Evolutionary conservation across 1,139 yeast species (phyloP), one percentile per base, ranked within the genome.

Genomic region (Candida sp.): DNA sequence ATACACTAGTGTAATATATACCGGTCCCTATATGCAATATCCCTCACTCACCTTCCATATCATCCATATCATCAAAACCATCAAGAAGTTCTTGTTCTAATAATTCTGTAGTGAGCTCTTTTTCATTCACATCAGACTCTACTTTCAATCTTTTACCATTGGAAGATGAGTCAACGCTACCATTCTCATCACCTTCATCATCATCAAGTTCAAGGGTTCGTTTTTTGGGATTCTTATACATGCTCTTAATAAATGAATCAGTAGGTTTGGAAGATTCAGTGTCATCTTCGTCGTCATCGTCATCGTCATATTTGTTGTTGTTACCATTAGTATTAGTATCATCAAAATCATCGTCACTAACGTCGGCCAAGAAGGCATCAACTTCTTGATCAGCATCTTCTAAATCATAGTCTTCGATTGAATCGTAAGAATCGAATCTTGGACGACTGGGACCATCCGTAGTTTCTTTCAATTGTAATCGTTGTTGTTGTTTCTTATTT

Each of bases 371-470:
- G 55, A 81, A 81, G 46, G 79, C 84, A 45, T 78, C 82, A 43
- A 81, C 80, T 52, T 81, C 86, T 46, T 76, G 78, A 48, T 76
- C 77, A 22, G 82, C 79, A 33, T 77, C 82, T 39, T 73, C 79
- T 61, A 80, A 74, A 48, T 79, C 75, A 49, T 71, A 72, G 39
- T 65, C 73, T 44, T 68, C 73, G 36, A 69, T 53, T 1, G 69
- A 56, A 3, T 62, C 57, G 5, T 63, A 49, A 0, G 68, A 60
- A 41, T 73, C 60, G 54, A 56, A 50, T 49, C 71, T 42, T 36
- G 61, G 52, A 22, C 64, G 49, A 15, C 48, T 45, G 43, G 35
- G 49, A 43, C 42, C 50, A 15, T 50, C 39, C 5, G 30, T 40
- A 21, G 41, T 36, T n/a, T 43, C 42, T 25, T 43, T 45, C 38